Percentiles rank a stretch among this genome's conserved stretches.
phyloP scores from a whole-genome alignment of 2,329 filamentous ascomycete genomes.

The Ilyonectria mors-panacis region DNA sequence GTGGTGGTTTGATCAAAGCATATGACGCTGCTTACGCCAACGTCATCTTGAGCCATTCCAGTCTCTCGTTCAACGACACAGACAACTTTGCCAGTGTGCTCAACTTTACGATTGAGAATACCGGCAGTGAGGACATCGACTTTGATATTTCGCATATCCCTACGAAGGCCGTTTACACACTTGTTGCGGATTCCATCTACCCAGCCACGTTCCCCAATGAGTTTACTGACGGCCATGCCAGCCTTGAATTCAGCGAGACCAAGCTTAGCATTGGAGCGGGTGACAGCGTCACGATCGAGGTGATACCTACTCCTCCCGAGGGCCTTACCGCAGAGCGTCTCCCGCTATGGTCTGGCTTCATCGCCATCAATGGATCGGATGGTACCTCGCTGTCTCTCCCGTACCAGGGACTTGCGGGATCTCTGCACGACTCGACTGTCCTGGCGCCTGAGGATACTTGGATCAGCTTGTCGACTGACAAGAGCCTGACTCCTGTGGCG shows the following conservation, averaged over 20 bases:
- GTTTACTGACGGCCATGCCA: slow-evolving; percentile 58
- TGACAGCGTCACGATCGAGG: slow-evolving; percentile 61
- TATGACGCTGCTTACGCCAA: slow-evolving; percentile 11
- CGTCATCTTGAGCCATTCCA: not conserved
- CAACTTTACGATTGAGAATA: slow-evolving; percentile 58
- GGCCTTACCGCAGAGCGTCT: slow-evolving; percentile 54
- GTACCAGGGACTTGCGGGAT: slow-evolving; percentile 58
- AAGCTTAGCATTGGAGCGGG: slow-evolving; percentile 61
- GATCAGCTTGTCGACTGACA: slow-evolving; percentile 54
- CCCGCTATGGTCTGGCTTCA: slow-evolving; percentile 60
- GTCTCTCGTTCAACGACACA: slow-evolving; percentile 22
- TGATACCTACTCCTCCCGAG: slow-evolving; percentile 60
- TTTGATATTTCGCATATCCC: slow-evolving; percentile 67
- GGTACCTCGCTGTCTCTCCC: slow-evolving; percentile 56
- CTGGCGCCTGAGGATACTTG: slow-evolving; percentile 45
- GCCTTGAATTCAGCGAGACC: slow-evolving; percentile 58
- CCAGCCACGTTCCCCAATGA: slow-evolving; percentile 63
- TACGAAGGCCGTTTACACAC: slow-evolving; percentile 69
- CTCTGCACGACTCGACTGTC: slow-evolving; percentile 49
- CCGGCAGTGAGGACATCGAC: slow-evolving; percentile 53
- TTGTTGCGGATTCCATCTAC: slow-evolving; percentile 50
- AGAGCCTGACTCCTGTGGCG: slow-evolving; percentile 42
- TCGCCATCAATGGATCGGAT: slow-evolving; percentile 58
- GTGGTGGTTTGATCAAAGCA: slow-evolving; percentile 6
- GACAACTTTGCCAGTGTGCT: not conserved